Conservation (phyloP, 148 eudicot genomes). For the Nepenthes mirabilis region DNA sequence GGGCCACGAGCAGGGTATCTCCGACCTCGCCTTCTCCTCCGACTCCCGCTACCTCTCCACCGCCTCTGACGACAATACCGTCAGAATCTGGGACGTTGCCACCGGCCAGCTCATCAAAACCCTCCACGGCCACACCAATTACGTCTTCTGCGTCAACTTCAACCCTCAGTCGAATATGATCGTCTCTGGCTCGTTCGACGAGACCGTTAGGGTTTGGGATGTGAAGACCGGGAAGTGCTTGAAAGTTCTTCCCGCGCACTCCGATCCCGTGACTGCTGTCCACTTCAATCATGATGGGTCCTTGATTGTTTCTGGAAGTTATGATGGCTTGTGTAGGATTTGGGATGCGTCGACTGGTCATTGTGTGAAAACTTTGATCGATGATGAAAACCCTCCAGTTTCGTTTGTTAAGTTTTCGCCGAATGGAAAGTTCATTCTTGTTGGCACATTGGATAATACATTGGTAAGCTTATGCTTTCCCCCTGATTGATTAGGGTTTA, state of each 20-base stretch:
- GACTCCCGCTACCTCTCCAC: constrained; percentile 63
- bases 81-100: constrained; percentile 52
- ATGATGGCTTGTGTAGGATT: constrained; percentile 84
- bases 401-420: constrained; percentile 86
- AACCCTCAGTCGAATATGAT: constrained; percentile 75
- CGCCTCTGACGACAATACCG: constrained; percentile 76
- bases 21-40: constrained; percentile 78
- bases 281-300: constrained; percentile 62
- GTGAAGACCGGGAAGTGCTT: constrained; percentile 66
- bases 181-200: constrained; percentile 78
- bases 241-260: constrained; percentile 84
- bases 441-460: constrained; percentile 83
- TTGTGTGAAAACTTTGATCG: constrained; percentile 89
- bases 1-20: constrained; percentile 78
- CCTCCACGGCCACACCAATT: constrained; percentile 74
- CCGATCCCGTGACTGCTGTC: constrained; percentile 83
- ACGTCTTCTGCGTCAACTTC: constrained; percentile 58
- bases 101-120: constrained; percentile 44
- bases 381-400: constrained; percentile 93
- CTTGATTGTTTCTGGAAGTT: constrained; percentile 77
- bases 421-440: constrained; percentile 84
- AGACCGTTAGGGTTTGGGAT: constrained; percentile 95
- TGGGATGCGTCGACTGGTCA: constrained; percentile 96
- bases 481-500: background rate
- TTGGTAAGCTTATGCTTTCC: constrained; percentile 34